These are phyloP conservation scores for Galeopsis tetrahit DNA, from an alignment of 257 asterid genomes.

Conservation along the genomic window DNA sequence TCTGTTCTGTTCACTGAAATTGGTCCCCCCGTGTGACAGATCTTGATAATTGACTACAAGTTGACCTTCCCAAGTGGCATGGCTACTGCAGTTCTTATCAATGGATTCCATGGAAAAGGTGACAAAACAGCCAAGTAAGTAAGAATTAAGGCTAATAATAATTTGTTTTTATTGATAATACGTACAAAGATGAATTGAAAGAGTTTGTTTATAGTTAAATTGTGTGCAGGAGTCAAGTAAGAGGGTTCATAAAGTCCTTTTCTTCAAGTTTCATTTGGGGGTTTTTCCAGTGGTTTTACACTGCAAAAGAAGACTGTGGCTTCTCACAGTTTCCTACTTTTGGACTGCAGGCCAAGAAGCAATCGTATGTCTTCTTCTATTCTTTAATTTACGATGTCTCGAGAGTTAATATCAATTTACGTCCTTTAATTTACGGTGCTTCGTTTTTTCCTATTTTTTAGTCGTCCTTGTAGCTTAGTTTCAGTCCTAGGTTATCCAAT, in stretches of 20 bases:
- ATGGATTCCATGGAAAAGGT: slow-evolving; percentile 80
- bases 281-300: slow-evolving; percentile 85
- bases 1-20: not conserved
- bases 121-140: slow-evolving; percentile 73
- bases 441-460: no score
- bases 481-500: no score
- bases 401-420: no score
- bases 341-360: slow-evolving; percentile 78
- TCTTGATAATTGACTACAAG: slow-evolving; percentile 84
- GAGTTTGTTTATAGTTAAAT: no score
- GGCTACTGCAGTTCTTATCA: slow-evolving; percentile 92
- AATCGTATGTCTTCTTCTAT: slow-evolving; percentile 52
- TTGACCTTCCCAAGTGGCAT: slow-evolving; percentile 90
- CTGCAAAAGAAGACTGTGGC: slow-evolving; percentile 72
- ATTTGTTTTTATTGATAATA: no score
- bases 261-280: slow-evolving; percentile 77
- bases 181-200: no score
- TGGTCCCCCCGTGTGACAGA: slow-evolving; percentile 53
- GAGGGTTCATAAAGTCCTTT: slow-evolving; percentile 64
- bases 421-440: no score
- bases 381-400: no score
- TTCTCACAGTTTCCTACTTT: slow-evolving; percentile 85
- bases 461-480: no score
- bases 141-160: not conserved
- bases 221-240: slow-evolving; percentile 71